Evolutionary conservation across 23 red algal genomes (phyloP), one percentile per base, ranked within the genome.

Genomic region (Cyanidioschyzon merolae): DNA sequence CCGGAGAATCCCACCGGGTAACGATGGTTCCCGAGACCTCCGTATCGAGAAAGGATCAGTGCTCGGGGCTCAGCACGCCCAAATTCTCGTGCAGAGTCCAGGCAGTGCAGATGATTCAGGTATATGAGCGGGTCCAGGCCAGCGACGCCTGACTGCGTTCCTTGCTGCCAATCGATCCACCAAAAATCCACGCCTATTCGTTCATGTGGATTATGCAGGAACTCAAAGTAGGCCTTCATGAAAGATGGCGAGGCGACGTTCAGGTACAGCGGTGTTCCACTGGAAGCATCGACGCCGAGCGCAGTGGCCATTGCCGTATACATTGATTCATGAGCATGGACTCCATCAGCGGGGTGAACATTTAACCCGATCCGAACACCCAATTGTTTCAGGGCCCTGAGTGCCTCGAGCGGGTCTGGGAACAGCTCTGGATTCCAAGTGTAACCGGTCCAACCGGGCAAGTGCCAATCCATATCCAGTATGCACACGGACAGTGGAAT

Each of bases 101-200:
- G 41, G 59, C 38, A 81, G 59, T 81, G 78, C 40, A 81, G 39
- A 57, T 81, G 78, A 57, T 81, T 81, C 78, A 81, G 68, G 0
- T 59, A 2, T 37, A 81, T 59, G n/a, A 81, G 50, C 1, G 78
- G 78, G 41, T 81, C 78, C 1, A 81, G 58, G 39, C 78, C 78
- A 41, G 59, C 45, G 16, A 81, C 1, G 38, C 34, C 59, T 15
- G 78, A 58, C 7, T 16, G 34, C 18, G 45, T 81, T 1, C 78
- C 78, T 57, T 81, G 78, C 59, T 81, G 78, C 78, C 78, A 81
- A 40, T 81, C 78, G 39, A 81, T 81, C 78, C 78, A 81, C 78
- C 78, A 81, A 40, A 81, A 57, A 36, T 81, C 78, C 0, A 81
- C 78, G 37, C 78, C 78, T 32, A 59, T 40, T 40, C 59, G 58